Conservation (phyloP, 768 basidiomycete genomes). For the Panaeolus papilionaceus region DNA sequence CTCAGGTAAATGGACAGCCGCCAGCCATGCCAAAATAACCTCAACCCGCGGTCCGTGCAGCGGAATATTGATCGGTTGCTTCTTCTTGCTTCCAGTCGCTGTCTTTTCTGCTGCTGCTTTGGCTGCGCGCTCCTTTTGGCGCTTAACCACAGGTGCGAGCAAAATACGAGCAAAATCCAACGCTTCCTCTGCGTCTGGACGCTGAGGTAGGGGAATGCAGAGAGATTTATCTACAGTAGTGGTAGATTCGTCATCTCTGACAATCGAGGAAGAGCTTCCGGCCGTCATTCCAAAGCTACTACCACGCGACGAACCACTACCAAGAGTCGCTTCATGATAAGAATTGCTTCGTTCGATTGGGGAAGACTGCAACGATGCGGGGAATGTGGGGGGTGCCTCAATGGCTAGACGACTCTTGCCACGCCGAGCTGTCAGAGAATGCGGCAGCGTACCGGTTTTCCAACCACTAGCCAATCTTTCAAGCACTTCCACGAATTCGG, state of each 20-base stretch:
- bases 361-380: conserved; percentile 34
- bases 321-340: conserved; percentile 18
- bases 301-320: conserved; percentile 19
- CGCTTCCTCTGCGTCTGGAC: conserved; percentile 54
- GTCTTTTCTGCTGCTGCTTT: conserved; percentile 57
- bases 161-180: conserved; percentile 77
- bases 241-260: conserved; percentile 16
- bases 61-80: conserved; percentile 78
- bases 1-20: conserved; percentile 79
- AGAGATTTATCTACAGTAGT: conserved; percentile 5
- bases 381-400: conserved; percentile 38
- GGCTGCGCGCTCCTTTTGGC: conserved; percentile 65
- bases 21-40: conserved; percentile 85
- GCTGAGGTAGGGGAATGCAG: conserved; percentile 21
- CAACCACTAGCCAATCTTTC: conserved; percentile 83
- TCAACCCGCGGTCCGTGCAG: conserved; percentile 88
- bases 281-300: conserved; percentile 7
- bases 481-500: conserved; percentile 86
- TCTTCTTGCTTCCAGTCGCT: conserved; percentile 54
- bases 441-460: conserved; percentile 67
- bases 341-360: conserved; percentile 22
- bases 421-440: conserved; percentile 48
- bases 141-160: conserved; percentile 70
- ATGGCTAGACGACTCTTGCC: conserved; percentile 53
- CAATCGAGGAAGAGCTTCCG: not conserved